Evolutionary conservation across 441 rosid species (phyloP), one percentile per base, ranked within the genome.

Genomic region (Cnidoscolus chayamansa): DNA sequence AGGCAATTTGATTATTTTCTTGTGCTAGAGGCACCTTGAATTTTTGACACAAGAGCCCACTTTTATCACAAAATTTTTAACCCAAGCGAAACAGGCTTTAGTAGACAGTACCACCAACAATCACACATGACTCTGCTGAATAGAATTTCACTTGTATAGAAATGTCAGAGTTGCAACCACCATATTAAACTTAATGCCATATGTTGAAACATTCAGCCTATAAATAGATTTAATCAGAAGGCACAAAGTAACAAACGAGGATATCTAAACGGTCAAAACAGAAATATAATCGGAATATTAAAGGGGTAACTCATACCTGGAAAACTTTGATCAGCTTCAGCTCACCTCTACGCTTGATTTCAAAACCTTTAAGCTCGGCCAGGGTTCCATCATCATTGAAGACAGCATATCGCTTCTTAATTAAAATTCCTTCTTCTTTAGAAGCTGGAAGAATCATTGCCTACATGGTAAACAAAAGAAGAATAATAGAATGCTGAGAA

Each of bases 381-480:
- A 95, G 90, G 75, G 98, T 90, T 76, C 99, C 98, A 60, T 95
- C 99, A 84, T 93, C 90, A 81, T 95, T 95, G 80, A 95, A 95
- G 81, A 95, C 99, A 80, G 98, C 99, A 86, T 95, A 95, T 53
- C 99, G 85, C 89, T 95, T 93, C 86, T 93, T 95, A 81, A 95
- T 90, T 76, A 95, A 82, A 78, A 93, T 88, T 65, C 98, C 97
- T 81, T 95, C 97, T 83, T 95, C 99, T 83, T 95, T 95, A 12
- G 99, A 95, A 76, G 99, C 98, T 82, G 98, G 99, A 77, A 95
- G 82, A 83, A 95, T 95, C 99, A 95, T 95, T 72, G 99, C 99
- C 99, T 92, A 76, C 77, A 74, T 63, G 73, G 71, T 78, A 63
- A 59, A 69, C 55, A 35, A 75, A 59, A 58, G 35, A 37, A 35